Base-by-base conservation (phyloP, 2,329 filamentous ascomycete genomes). In the Zasmidium citrigriseum region DNA sequence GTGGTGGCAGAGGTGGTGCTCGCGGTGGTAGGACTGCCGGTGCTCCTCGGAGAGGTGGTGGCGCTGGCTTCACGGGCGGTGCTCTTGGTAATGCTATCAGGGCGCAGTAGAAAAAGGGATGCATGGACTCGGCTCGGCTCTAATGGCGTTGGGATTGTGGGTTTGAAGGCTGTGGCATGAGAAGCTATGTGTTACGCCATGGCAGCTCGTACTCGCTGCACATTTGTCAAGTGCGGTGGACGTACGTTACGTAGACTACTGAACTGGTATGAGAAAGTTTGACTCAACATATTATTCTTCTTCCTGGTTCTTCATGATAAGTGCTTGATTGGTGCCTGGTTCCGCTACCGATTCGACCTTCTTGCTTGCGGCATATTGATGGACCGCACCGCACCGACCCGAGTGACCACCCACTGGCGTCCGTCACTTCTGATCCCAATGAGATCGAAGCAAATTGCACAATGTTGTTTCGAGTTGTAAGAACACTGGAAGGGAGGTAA, bases 41-140 rank as follows among this genome's bases (percentile, higher is more conserved):
- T 73, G 74, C 80, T 20, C 87, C 86, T 73, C 81, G 86, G 75
- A 88, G 89, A 70, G 90, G 89, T 61, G 88, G 90, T 74, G 89
- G 89, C 68, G 89, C 88, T 64, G 88, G 91, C 73, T 93, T 93
- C 77, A 92, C 89, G 14, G 90, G 90, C 62, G 90, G 90, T 76
- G 90, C 89, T 61, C 78, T 93, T 75, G 89, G 89, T 55, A 75
- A 79, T 61, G 79, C 78, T 62, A 82, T 82, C 64, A 74, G 79
- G 70, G 77, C 79, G 66, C 80, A 78, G 66, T 72, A 68, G 47
- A 56, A n/a, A n/a, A n/a, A 52, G 22, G 60, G 49, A 54, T 50
- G 48, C 52, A 41, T 34, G 55, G 48, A 46, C 41, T 16, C 34
- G 14, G n/a, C n/a, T n/a, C n/a, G n/a, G n/a, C n/a, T n/a, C n/a